Percentiles rank a stretch among this genome's conserved stretches.
Evolutionary conservation across 176 grass and related monocot species (phyloP).

Genomic region (Chloris gayana): DNA sequence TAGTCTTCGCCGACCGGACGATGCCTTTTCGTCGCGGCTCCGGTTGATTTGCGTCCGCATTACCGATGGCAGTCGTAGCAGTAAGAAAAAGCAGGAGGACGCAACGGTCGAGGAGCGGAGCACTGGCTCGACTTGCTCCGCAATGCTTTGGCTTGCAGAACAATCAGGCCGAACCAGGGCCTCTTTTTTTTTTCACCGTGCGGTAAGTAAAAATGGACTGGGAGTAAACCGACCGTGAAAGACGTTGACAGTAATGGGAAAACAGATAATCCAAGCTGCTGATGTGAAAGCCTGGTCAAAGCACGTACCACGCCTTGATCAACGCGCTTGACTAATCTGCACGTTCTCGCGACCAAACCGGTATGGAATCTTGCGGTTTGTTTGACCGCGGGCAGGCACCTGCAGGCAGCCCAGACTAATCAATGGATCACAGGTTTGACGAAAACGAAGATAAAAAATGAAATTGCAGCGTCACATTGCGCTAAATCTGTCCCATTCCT

Average conservation of each 20-base stretch:
- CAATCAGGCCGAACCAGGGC: slow-evolving; percentile 33
- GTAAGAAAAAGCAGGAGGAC: neutral
- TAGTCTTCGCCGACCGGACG: neutral
- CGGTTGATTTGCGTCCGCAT: slow-evolving; percentile 29
- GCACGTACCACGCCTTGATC: neutral
- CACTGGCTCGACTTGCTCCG: slow-evolving; percentile 2
- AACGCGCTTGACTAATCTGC: slow-evolving; percentile 29
- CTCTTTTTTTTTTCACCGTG: neutral
- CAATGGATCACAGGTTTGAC: too few species aligned
- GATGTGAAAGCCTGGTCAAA: slow-evolving; percentile 7
- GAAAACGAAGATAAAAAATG: too few species aligned
- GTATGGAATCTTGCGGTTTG: neutral
- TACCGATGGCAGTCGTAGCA: slow-evolving; percentile 10
- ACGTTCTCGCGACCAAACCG: slow-evolving; percentile 13
- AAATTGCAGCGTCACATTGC: too few species aligned
- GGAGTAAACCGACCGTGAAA: neutral
- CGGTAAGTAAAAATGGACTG: neutral
- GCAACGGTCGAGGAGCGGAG: neutral
- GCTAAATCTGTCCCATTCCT: too few species aligned
- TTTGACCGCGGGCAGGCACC: slow-evolving; percentile 31
- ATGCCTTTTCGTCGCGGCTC: slow-evolving; percentile 28
- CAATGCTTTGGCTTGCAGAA: slow-evolving; percentile 33
- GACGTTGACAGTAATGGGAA: neutral
- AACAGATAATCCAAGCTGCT: neutral
- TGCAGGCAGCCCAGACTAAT: neutral